Evolutionary conservation across 208 protist genomes (phyloP).

Genomic region (Endotrypanum monterogeii): DNA sequence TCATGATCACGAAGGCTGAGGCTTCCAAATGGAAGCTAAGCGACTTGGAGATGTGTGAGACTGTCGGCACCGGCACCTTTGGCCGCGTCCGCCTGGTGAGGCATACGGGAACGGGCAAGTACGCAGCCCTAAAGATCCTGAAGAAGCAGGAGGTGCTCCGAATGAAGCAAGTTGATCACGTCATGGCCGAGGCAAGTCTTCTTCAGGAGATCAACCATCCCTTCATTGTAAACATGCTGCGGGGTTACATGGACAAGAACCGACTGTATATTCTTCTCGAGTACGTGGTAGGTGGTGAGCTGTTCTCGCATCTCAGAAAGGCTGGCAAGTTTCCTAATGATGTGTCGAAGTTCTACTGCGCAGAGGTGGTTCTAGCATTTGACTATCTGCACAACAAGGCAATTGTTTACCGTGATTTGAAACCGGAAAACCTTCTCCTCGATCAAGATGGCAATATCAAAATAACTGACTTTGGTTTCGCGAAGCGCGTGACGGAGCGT

Average conservation of each 20-base stretch:
- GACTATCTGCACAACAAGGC: constrained; percentile 84
- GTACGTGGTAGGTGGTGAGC: constrained; percentile 93
- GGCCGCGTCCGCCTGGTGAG: constrained; percentile 92
- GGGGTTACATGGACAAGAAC: constrained; percentile 95
- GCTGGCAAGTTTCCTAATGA: constrained; percentile 92
- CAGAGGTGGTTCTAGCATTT: constrained; percentile 86
- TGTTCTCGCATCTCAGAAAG: constrained; percentile 93
- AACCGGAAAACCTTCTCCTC: constrained; percentile 90
- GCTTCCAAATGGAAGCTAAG: constrained; percentile 73
- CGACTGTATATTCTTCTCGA: constrained; percentile 94
- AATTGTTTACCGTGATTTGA: constrained; percentile 90
- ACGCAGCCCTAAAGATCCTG: constrained; percentile 91
- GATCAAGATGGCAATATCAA: constrained; percentile 84
- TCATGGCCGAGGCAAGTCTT: constrained; percentile 94
- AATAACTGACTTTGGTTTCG: constrained; percentile 91
- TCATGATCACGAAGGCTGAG: constrained; percentile 66
- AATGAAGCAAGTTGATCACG: constrained; percentile 93
- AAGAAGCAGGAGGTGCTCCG: constrained; percentile 91
- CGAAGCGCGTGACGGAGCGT: constrained; percentile 79
- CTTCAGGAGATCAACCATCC: constrained; percentile 93
- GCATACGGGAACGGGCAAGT: constrained; percentile 79
- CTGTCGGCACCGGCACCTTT: constrained; percentile 95
- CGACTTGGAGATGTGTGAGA: constrained; percentile 91
- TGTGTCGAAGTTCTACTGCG: constrained; percentile 93
- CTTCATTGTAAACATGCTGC: constrained; percentile 95